Evolutionary conservation across 306 rosid genomes (phyloP).

Genomic region (Ormosia emarginata): DNA sequence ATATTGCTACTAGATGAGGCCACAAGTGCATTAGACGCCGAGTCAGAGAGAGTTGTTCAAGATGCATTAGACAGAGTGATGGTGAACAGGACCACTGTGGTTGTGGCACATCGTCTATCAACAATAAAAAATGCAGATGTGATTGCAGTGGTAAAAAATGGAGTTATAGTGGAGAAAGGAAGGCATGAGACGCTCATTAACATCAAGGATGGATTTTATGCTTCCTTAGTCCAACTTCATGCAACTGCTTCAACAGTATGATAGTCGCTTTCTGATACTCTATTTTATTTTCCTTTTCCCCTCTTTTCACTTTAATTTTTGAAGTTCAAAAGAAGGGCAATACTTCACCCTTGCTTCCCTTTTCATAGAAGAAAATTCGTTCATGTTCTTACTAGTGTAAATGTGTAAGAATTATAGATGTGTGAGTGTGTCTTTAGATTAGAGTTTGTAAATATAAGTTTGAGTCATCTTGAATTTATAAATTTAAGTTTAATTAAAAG

Average conservation of each 20-base stretch:
- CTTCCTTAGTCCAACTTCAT: constrained; percentile 67
- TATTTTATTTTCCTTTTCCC: not conserved
- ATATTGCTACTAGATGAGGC: constrained; percentile 75
- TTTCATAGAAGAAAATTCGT: not conserved
- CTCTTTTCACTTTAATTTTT: not conserved
- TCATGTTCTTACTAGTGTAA: not conserved
- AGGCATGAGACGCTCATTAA: constrained; percentile 54
- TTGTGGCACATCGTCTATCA: constrained; percentile 71
- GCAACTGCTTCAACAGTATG: constrained; percentile 35
- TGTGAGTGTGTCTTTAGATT: too few species aligned
- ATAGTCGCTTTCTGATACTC: not conserved
- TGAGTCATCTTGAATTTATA: too few species aligned
- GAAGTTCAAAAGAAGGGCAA: not conserved
- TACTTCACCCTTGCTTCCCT: not conserved
- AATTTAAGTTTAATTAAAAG: too few species aligned
- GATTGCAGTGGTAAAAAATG: constrained; percentile 72
- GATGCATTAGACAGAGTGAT: constrained; percentile 73
- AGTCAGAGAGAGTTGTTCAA: constrained; percentile 79
- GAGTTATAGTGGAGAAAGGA: constrained; percentile 69
- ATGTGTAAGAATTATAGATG: not conserved
- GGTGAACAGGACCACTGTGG: constrained; percentile 62
- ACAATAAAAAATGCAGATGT: constrained; percentile 73
- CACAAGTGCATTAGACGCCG: constrained; percentile 77
- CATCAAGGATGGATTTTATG: constrained; percentile 59
- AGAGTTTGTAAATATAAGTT: too few species aligned